A percentile compares a stretch with the other conserved stretches of the same genome.
Conservation (phyloP, 179 eudicot genomes). For the Nepenthes alata region DNA sequence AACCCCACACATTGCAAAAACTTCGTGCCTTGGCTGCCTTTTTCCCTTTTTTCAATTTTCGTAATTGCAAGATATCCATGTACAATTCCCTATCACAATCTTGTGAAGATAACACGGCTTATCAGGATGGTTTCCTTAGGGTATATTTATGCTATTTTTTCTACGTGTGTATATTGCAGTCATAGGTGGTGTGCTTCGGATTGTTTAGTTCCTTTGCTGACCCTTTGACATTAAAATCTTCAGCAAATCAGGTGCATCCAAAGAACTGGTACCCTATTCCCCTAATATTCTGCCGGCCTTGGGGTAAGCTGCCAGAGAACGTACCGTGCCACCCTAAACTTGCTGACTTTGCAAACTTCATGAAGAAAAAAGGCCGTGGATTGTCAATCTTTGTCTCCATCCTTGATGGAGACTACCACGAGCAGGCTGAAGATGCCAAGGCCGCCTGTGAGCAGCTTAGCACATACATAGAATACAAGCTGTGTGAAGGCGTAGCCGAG, state of each 20-base stretch:
- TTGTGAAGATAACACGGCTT: no score
- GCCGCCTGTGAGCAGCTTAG: constrained; percentile 67
- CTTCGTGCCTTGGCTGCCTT: no score
- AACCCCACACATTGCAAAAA: no score
- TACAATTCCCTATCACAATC: no score
- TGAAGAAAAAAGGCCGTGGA: constrained; percentile 99
- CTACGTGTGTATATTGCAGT: background rate
- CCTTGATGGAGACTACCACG: constrained; percentile 82
- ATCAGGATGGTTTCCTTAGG: no score
- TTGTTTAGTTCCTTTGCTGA: background rate
- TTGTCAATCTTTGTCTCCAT: constrained; percentile 91
- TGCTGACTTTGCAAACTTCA: constrained; percentile 93
- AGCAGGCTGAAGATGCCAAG: constrained; percentile 88
- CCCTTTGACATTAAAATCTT: constrained; percentile 4
- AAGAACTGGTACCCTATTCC: constrained; percentile 99
- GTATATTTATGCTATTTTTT: background rate
- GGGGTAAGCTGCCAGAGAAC: constrained; percentile 97
- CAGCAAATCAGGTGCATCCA: constrained; percentile 96
- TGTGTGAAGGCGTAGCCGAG: constrained; percentile 97
- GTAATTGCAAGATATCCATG: no score
- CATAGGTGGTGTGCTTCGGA: background rate
- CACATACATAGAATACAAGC: constrained; percentile 80
- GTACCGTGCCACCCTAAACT: constrained; percentile 99
- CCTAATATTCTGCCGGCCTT: constrained; percentile 90
- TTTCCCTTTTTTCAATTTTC: no score